These are phyloP conservation scores for Fusarium pseudograminearum DNA, from an alignment of 2,329 filamentous ascomycete genomes.

Conservation along the genomic window DNA sequence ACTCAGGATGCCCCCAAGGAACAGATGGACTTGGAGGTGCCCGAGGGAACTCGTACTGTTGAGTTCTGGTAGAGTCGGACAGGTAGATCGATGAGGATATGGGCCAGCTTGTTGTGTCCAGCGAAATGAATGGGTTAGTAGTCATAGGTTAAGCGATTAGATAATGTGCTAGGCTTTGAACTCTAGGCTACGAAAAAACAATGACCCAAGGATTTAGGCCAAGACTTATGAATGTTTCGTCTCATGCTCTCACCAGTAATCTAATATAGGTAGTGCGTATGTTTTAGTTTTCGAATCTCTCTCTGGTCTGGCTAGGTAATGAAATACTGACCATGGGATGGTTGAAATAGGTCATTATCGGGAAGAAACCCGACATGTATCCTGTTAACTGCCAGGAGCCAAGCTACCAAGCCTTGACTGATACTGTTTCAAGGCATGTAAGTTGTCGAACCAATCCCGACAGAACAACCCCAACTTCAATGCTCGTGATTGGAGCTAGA, in stretches of 20 bases:
- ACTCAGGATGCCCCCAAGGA: neutral
- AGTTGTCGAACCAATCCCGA: conserved; percentile 40
- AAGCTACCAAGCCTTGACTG: neutral
- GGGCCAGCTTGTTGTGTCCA: neutral
- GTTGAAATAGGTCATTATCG: conserved; percentile 20
- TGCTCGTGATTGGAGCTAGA: conserved; percentile 43
- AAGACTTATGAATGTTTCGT: neutral
- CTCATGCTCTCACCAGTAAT: neutral
- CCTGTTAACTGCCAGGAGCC: neutral
- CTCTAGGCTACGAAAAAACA: neutral
- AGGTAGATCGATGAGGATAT: neutral
- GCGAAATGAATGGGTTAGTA: neutral
- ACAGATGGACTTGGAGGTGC: conserved; percentile 39
- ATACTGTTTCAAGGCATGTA: neutral
- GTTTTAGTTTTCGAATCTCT: neutral
- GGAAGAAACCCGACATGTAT: conserved; percentile 4
- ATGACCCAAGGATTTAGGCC: neutral
- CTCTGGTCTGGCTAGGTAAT: conserved; percentile 18
- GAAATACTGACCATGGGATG: neutral
- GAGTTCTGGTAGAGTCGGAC: conserved; percentile 47
- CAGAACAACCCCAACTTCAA: conserved; percentile 15
- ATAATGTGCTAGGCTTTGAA: neutral
- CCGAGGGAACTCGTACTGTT: conserved; percentile 43
- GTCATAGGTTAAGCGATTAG: neutral
- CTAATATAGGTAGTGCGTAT: neutral